Percentiles rank a stretch among this genome's conserved stretches.
Conservation (phyloP, 2,329 filamentous ascomycete genomes). For the Xylaria sp. region DNA sequence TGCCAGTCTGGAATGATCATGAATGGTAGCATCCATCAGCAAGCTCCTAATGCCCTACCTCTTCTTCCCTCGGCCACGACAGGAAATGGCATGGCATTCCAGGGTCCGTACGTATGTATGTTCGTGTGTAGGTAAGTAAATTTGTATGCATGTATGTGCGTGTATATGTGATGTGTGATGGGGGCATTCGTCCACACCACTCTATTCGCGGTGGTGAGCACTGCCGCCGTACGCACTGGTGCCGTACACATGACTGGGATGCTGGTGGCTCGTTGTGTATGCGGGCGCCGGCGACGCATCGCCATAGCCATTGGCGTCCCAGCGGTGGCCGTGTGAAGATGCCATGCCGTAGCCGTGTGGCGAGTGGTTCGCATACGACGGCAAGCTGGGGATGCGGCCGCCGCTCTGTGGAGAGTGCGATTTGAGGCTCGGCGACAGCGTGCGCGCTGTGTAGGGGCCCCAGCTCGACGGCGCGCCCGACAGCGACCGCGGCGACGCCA, state of each 20-base stretch:
- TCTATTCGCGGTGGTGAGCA: slow-evolving; percentile 55
- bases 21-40: slow-evolving; percentile 1
- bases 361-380: slow-evolving; percentile 55
- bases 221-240: slow-evolving; percentile 57
- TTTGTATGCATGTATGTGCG: neutral
- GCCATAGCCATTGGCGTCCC: slow-evolving; percentile 49
- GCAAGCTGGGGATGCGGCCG: slow-evolving; percentile 52
- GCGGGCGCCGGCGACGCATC: slow-evolving; percentile 44
- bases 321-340: slow-evolving; percentile 47
- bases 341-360: slow-evolving; percentile 52
- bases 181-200: neutral
- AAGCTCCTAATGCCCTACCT: neutral
- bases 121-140: neutral
- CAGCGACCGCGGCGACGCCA: slow-evolving; percentile 65
- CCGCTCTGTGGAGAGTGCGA: slow-evolving; percentile 52
- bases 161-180: neutral
- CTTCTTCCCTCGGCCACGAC: neutral
- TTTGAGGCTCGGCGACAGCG: slow-evolving; percentile 58
- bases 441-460: slow-evolving; percentile 60
- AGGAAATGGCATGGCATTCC: neutral
- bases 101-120: neutral
- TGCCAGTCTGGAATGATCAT: slow-evolving; percentile 5
- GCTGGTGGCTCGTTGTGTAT: slow-evolving; percentile 46
- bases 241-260: slow-evolving; percentile 57
- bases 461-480: slow-evolving; percentile 61